These are phyloP conservation scores for Chytriomyces confervae DNA, from an alignment of 192 early-diverging fungal genomes.

Conservation along the genomic window DNA sequence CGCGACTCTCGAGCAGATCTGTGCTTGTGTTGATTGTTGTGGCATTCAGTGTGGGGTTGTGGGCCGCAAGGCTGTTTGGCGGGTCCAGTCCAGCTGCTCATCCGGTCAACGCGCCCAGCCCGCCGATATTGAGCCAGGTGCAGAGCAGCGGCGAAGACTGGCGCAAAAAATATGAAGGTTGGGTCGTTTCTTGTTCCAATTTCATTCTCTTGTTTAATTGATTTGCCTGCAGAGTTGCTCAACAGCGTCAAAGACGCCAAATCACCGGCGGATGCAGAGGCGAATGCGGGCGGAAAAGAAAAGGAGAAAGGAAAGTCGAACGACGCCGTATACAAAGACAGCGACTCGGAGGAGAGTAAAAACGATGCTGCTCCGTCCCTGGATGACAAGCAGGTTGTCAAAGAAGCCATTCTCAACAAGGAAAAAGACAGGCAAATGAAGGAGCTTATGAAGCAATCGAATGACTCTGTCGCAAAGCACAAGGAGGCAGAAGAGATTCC, in stretches of 20 bases:
- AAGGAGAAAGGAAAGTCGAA: constrained; percentile 2
- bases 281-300: background rate
- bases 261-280: background rate
- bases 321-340: background rate
- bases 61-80: background rate
- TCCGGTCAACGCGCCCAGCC: background rate
- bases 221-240: background rate
- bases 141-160: background rate
- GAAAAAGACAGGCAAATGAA: constrained; percentile 31
- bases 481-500: constrained; percentile 26
- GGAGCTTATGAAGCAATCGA: constrained; percentile 34
- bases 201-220: background rate
- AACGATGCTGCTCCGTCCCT: background rate
- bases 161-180: constrained; percentile 32
- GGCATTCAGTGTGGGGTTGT: background rate
- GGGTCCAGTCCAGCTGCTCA: background rate
- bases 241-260: background rate
- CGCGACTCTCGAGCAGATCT: no score
- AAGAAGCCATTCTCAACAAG: background rate
- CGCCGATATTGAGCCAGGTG: background rate
- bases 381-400: constrained; percentile 13
- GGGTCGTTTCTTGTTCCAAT: background rate
- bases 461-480: constrained; percentile 23
- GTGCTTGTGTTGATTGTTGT: background rate
- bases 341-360: constrained; percentile 1